These are phyloP conservation scores for Stevia rebaudiana DNA, from an alignment of 140 eudicot species.

Conservation along the genomic window DNA sequence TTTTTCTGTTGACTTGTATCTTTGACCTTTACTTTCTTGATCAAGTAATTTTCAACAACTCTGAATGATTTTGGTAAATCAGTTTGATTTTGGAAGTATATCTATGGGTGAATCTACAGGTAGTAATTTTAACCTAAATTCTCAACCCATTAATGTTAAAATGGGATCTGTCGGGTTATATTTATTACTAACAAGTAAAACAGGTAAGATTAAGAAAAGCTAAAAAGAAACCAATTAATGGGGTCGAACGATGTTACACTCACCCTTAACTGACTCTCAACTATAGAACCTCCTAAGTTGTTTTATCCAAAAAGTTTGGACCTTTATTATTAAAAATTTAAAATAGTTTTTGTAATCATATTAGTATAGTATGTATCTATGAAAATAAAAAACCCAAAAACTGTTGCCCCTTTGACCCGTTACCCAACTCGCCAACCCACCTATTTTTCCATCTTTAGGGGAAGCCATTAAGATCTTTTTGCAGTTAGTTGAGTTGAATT, in stretches of 20 bases:
- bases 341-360: neutral
- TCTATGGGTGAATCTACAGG: neutral
- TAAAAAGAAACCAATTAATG: neutral
- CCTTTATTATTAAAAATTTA: neutral
- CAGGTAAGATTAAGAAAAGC: neutral
- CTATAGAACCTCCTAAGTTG: conserved; percentile 5
- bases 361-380: neutral
- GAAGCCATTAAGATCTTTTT: neutral
- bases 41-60: neutral
- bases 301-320: neutral
- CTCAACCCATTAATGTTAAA: neutral
- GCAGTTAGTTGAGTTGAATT: neutral
- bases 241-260: neutral
- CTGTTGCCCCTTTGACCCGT: neutral
- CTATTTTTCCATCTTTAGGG: conserved; percentile 4
- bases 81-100: neutral
- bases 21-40: too few relatives aligned
- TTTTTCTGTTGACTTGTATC: too few relatives aligned
- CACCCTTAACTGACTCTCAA: neutral
- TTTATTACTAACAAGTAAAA: neutral
- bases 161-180: neutral
- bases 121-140: neutral
- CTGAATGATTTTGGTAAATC: conserved; percentile 1
- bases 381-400: neutral
- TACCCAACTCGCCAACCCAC: conserved; percentile 1